Base-by-base conservation (phyloP, 805 yeast species). In the Hanseniaspora lindneri region DNA sequence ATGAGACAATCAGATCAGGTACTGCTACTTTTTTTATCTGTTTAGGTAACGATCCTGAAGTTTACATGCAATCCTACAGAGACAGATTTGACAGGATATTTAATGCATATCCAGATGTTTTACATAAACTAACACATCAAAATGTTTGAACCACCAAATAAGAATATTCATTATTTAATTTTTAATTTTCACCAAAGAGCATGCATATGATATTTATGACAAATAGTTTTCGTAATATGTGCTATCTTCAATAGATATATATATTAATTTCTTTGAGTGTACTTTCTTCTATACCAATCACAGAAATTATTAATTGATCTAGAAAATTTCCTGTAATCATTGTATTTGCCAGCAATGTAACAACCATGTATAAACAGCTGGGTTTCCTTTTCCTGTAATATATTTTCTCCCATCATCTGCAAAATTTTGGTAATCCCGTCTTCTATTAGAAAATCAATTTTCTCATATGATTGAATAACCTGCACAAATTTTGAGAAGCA, bases 11-110 rank as follows among this genome's bases (percentile, higher is more conserved):
- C 41, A 80, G 79, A 53, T 79, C 87, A 9, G 96, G 96, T 11
- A 77, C 79, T 10, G 76, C 88, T 20, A 83, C 95, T 0, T 80
- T 88, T 60, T 80, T 86, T 63, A 80, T 88, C 40, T 87, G 92
- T 0, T 69, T 84, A 57, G 85, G 88, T 13, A 76, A 78, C 56
- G 88, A 85, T 56, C 96, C 96, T 0, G 94, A 84, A 56, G 77
- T 83, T 7, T 80, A 83, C 69, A 78, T 76, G 59, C 71, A 72
- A 66, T 73, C 83, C 39, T 80, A 86, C 59, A 86, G 94, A 32
- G 73, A 73, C 16, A 64, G 76, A 52, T 82, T 79, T 58, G 78
- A 80, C 52, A 77, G 73, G 55, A 71, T 81, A 23, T 76, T 80
- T 56, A 65, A 73, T 53, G 72, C 77, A 39, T 82, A 82, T 60